phyloP scores from a whole-genome alignment of 2,329 filamentous ascomycete genomes.

The Aspergillus hiratsukae region DNA sequence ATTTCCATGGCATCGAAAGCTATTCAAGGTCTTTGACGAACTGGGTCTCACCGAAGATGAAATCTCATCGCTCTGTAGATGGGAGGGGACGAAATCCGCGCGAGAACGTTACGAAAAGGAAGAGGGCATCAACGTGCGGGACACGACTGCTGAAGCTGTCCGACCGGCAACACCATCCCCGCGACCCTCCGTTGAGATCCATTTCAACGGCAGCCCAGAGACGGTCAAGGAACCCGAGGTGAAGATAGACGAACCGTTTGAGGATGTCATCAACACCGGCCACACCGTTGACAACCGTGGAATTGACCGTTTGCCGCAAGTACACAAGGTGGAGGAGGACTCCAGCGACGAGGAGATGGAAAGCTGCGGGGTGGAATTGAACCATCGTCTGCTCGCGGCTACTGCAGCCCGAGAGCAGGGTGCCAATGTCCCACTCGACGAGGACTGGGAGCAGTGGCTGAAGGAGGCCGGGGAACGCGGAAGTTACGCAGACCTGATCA shows the following conservation, averaged over 20 bases:
- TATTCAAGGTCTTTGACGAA: slow-evolving; percentile 59
- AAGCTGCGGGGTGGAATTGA: slow-evolving; percentile 49
- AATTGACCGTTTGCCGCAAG: slow-evolving; percentile 17
- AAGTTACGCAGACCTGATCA: slow-evolving; percentile 37
- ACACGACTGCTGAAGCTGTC: slow-evolving; percentile 59
- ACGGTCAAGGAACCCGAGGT: slow-evolving; percentile 20
- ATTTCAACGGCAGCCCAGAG: slow-evolving; percentile 25
- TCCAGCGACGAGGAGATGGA: slow-evolving; percentile 45
- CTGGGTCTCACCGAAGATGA: slow-evolving; percentile 56
- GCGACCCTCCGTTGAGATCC: slow-evolving; percentile 28
- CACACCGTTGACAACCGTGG: slow-evolving; percentile 22
- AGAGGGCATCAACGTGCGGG: slow-evolving; percentile 54
- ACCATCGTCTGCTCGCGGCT: slow-evolving; percentile 49
- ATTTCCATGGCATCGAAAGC: slow-evolving; percentile 56
- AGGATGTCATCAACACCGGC: slow-evolving; percentile 20
- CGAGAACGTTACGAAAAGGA: slow-evolving; percentile 48
- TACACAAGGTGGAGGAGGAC: slow-evolving; percentile 35
- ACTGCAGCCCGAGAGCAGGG: slow-evolving; percentile 51
- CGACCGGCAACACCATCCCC: slow-evolving; percentile 44
- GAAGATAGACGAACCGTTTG: slow-evolving; percentile 18
- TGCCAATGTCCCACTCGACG: slow-evolving; percentile 40
- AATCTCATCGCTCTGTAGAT: slow-evolving; percentile 59
- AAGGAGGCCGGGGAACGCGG: slow-evolving; percentile 54
- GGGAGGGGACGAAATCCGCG: slow-evolving; percentile 49
- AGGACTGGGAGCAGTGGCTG: slow-evolving; percentile 55